Conservation (phyloP, 352 stramenopile genomes). For the Globisporangium canariense region DNA sequence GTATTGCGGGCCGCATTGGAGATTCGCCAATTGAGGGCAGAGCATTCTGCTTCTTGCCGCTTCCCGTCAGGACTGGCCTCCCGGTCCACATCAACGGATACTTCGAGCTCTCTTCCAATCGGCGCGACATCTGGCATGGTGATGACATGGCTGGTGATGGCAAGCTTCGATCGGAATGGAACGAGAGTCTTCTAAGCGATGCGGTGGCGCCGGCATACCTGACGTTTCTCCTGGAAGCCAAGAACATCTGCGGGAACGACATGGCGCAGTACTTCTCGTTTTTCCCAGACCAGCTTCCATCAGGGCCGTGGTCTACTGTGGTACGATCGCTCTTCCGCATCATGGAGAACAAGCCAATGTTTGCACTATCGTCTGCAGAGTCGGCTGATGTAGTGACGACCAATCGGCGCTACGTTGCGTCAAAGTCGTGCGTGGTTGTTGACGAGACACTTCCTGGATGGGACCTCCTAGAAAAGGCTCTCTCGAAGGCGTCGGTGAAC, state of each 20-base stretch:
- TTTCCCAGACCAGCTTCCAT: conserved; percentile 52
- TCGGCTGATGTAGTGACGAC: neutral
- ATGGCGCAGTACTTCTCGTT: conserved; percentile 37
- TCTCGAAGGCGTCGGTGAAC: conserved; percentile 24
- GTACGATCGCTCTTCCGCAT: conserved; percentile 49
- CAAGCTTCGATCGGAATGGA: conserved; percentile 78
- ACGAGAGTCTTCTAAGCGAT: conserved; percentile 59
- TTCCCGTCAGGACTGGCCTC: conserved; percentile 85
- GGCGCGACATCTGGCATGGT: conserved; percentile 79
- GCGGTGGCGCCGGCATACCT: conserved; percentile 76
- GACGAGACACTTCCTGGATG: conserved; percentile 42
- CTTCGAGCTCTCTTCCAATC: conserved; percentile 91
- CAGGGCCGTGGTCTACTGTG: conserved; percentile 48
- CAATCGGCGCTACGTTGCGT: conserved; percentile 22
- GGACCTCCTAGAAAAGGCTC: conserved; percentile 37
- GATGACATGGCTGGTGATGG: conserved; percentile 81
- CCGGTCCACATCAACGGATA: conserved; percentile 92
- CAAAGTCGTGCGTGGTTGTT: conserved; percentile 38
- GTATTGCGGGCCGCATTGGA: conserved; percentile 76
- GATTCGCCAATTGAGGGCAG: conserved; percentile 40
- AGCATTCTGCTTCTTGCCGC: conserved; percentile 92
- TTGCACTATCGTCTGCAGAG: conserved; percentile 32
- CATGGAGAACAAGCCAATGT: conserved; percentile 45
- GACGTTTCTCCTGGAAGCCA: conserved; percentile 55
- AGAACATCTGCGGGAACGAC: conserved; percentile 34